Evolutionary conservation across 2,329 filamentous ascomycete genomes (phyloP), one percentile per base, ranked within the genome.

Genomic region (Endocalyx cinctus): DNA sequence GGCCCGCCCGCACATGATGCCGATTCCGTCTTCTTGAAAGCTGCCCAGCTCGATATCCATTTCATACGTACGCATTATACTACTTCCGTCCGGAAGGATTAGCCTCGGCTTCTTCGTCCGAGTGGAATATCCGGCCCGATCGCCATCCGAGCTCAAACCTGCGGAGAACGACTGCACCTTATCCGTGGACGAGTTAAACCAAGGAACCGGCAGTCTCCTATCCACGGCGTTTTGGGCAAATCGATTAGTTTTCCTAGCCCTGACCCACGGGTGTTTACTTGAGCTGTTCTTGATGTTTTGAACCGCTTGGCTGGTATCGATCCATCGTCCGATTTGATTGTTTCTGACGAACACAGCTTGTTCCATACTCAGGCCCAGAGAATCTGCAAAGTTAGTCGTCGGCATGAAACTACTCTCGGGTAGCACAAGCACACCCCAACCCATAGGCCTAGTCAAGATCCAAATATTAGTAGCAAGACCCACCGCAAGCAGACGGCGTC

Each of bases 391-490:
- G 18, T 43, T 46, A 5, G 43, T 42, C 2, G 54, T 52, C 6
- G 52, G 50, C 28, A 56, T 47, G 41, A 74, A 74, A 37, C 58
- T 62, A 32, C 55, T 61, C 20, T 63, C 57, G 1, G 64, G 61
- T 6, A 76, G 46, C 6, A 67, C 59, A 25, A 73, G 49, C 8
- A 74, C 59, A 6, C 70, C 69, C 72, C 72, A 76, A 2, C 67
- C 70, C 32, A 58, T 33, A 18, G 50, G 51, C 20, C 52, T 46
- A 31, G 14, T 31, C 31, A 25, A 27, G 14, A 8, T 44, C 60
- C 43, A 15, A 32, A 28, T 27, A 15, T 30, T 17, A 17, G 11
- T 13, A 14, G n/a, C 18, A 14, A 17, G n/a, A n/a, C n/a, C n/a
- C n/a, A n/a, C 14, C 14, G 20, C 20, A 23, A 23, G 20, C n/a